These are phyloP conservation scores for Umbelopsis isabellina DNA, from an alignment of 192 early-diverging fungal species.

Conservation along the genomic window DNA sequence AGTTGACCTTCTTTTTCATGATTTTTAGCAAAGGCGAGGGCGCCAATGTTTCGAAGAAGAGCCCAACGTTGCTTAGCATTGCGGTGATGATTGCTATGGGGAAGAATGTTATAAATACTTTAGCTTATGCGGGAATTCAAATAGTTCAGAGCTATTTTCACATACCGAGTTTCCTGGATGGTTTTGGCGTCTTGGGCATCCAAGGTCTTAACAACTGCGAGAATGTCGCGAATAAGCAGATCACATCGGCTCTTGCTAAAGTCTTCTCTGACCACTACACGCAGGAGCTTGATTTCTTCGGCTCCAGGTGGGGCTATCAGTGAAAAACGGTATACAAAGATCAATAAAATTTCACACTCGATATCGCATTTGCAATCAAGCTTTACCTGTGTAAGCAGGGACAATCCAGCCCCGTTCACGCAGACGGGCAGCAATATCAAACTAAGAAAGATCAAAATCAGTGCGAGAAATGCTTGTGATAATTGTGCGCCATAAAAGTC, in stretches of 20 bases:
- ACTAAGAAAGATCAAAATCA: constrained; percentile 46
- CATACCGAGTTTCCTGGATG: constrained; percentile 20
- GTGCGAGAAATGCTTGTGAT: neutral
- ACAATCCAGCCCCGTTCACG: constrained; percentile 78
- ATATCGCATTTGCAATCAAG: neutral
- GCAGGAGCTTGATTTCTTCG: constrained; percentile 55
- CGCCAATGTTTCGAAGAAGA: constrained; percentile 1
- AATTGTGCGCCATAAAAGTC: neutral
- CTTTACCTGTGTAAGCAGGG: constrained; percentile 58
- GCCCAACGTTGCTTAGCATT: constrained; percentile 25
- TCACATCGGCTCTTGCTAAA: constrained; percentile 39
- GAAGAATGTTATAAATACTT: neutral
- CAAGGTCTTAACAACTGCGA: constrained; percentile 22
- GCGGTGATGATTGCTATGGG: neutral
- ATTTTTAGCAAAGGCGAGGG: neutral
- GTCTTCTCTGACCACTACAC: constrained; percentile 69
- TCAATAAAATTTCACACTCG: neutral
- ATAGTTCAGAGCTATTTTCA: neutral
- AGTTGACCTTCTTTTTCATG: neutral
- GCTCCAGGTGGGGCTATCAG: constrained; percentile 45
- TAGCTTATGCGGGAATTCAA: neutral
- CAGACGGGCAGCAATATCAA: constrained; percentile 58
- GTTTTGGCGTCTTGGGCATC: constrained; percentile 23
- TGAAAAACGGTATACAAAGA: neutral
- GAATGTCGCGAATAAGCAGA: constrained; percentile 30